These are phyloP conservation scores for Pestalotiopsis sp. DNA, from an alignment of 2,329 filamentous ascomycete species.

Conservation along the genomic window DNA sequence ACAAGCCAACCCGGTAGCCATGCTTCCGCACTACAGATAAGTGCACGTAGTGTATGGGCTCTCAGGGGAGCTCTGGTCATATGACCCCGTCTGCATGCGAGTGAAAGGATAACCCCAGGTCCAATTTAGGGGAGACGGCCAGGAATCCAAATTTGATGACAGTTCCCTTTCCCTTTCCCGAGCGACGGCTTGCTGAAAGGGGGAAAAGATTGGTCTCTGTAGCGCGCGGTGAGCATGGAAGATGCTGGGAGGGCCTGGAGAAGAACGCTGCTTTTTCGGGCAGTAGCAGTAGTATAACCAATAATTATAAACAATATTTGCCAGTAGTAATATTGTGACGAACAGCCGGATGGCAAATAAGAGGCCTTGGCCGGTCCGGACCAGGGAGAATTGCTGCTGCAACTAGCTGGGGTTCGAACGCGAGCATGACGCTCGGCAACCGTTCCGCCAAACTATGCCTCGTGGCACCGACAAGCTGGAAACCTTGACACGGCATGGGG, in stretches of 20 bases:
- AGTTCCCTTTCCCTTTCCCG: neutral
- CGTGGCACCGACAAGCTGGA: conserved; percentile 13
- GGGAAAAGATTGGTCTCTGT: neutral
- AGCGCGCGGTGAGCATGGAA: neutral
- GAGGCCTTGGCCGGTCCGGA: neutral
- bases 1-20: neutral
- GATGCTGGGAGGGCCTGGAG: neutral
- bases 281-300: neutral
- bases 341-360: neutral
- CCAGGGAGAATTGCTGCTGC: neutral
- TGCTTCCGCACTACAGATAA: neutral
- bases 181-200: neutral
- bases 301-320: neutral
- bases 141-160: conserved; percentile 1
- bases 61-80: conserved; percentile 6
- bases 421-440: conserved; percentile 6
- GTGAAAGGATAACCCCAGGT: conserved; percentile 6
- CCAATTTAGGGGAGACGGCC: conserved; percentile 1
- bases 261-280: neutral
- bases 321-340: neutral
- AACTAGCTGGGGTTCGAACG: neutral
- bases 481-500: conserved; percentile 5
- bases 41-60: neutral
- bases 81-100: conserved; percentile 13
- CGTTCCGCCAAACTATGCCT: conserved; percentile 12